These are phyloP conservation scores for Phytophthora sansomeana DNA, from an alignment of 352 stramenopile genomes.

Conservation along the genomic window DNA sequence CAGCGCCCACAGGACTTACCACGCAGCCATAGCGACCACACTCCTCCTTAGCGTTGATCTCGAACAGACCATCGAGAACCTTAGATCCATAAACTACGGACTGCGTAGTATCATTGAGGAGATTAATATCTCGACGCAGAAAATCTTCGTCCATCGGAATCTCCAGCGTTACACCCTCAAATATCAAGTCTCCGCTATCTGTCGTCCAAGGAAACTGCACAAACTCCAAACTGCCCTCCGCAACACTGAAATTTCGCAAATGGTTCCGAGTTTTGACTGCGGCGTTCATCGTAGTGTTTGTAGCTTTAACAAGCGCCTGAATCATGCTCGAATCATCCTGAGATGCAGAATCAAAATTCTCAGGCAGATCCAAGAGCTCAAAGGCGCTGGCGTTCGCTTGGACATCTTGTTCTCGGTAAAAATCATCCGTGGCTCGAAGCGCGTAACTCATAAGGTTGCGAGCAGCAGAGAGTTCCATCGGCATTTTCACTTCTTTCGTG, in stretches of 20 bases:
- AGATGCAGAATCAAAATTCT: constrained; percentile 18
- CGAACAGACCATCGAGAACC: constrained; percentile 37
- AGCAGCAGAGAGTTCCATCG: constrained; percentile 37
- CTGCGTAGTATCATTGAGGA: constrained; percentile 46
- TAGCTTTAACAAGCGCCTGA: constrained; percentile 32
- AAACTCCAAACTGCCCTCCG: constrained; percentile 45
- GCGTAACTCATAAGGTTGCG: constrained; percentile 38
- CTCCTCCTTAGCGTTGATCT: constrained; percentile 71
- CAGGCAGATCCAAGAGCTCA: constrained; percentile 26
- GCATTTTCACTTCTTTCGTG: constrained; percentile 24
- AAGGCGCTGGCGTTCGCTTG: constrained; percentile 36
- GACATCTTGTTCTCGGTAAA: constrained; percentile 45
- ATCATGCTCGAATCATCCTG: constrained; percentile 29
- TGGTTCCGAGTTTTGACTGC: constrained; percentile 37
- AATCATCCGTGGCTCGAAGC: constrained; percentile 51
- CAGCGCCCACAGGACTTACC: constrained; percentile 46
- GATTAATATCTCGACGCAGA: constrained; percentile 41
- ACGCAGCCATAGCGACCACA: constrained; percentile 57
- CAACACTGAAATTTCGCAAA: constrained; percentile 41
- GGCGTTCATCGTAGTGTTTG: constrained; percentile 33
- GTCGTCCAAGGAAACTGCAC: constrained; percentile 36
- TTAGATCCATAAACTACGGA: constrained; percentile 41
- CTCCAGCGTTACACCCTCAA: constrained; percentile 57
- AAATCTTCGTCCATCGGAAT: constrained; percentile 45
- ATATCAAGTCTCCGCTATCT: constrained; percentile 38